A percentile compares a stretch with the other conserved stretches of the same genome.
Conservation (phyloP, 2,329 filamentous ascomycete genomes). For the Fulvia fulva region DNA sequence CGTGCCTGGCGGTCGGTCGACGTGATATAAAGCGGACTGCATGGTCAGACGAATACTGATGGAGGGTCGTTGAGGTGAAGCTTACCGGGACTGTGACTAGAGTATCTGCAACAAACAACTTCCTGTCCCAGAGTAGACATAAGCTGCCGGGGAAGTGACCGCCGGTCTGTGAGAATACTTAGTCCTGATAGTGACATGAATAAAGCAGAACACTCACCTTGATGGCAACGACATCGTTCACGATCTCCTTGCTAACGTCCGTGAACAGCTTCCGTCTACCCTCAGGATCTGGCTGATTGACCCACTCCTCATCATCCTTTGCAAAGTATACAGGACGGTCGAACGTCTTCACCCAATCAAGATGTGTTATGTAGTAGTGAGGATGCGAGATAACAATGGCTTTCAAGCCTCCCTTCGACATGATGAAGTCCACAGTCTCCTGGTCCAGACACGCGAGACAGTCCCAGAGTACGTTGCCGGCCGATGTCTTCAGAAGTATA, state of each 20-base stretch:
- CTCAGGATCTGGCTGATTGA: slow-evolving; percentile 45
- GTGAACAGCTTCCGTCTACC: slow-evolving; percentile 47
- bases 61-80: slow-evolving; percentile 1
- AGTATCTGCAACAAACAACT: slow-evolving; percentile 73
- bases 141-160: slow-evolving; percentile 77
- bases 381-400: slow-evolving; percentile 66
- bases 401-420: slow-evolving; percentile 59
- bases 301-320: slow-evolving; percentile 63
- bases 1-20: slow-evolving; percentile 42
- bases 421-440: slow-evolving; percentile 57
- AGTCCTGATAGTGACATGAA: slow-evolving; percentile 32
- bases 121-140: slow-evolving; percentile 58
- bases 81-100: slow-evolving; percentile 64
- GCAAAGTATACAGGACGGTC: slow-evolving; percentile 66
- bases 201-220: slow-evolving; percentile 46
- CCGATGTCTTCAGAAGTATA: slow-evolving; percentile 61
- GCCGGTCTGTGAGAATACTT: slow-evolving; percentile 37
- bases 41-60: neutral
- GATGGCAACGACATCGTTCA: slow-evolving; percentile 55
- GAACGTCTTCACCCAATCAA: slow-evolving; percentile 69
- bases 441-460: slow-evolving; percentile 66
- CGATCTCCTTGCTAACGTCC: slow-evolving; percentile 31
- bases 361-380: slow-evolving; percentile 75
- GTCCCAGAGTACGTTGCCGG: slow-evolving; percentile 77
- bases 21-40: slow-evolving; percentile 36